A percentile compares a stretch with the other conserved stretches of the same genome.
These are phyloP conservation scores for Pythium biforme DNA, from an alignment of 352 stramenopile genomes.

Conservation along the genomic window DNA sequence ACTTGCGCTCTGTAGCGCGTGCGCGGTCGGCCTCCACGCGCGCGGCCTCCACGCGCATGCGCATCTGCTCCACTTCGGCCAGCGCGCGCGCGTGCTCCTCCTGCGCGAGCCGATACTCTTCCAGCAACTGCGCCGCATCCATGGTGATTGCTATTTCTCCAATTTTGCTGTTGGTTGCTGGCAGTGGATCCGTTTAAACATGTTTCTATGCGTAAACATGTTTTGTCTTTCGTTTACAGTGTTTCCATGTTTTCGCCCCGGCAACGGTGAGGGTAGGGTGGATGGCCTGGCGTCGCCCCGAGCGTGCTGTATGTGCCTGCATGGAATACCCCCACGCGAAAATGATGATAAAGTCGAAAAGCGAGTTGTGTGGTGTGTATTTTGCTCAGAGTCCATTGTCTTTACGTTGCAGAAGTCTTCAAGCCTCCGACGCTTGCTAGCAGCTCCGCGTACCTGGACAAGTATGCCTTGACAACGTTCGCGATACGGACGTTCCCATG, in stretches of 20 bases:
- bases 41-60: slow-evolving; percentile 24
- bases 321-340: too few species aligned
- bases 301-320: background rate
- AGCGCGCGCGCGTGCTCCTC: slow-evolving; percentile 44
- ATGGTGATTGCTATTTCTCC: slow-evolving; percentile 13
- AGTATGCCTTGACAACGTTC: slow-evolving; percentile 48
- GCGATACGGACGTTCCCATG: slow-evolving; percentile 45
- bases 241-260: too few species aligned
- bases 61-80: slow-evolving; percentile 23
- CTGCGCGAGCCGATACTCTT: slow-evolving; percentile 36
- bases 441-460: slow-evolving; percentile 46
- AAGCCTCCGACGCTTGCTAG: slow-evolving; percentile 15
- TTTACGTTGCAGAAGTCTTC: too few species aligned
- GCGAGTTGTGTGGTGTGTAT: background rate
- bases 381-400: too few species aligned
- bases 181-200: background rate
- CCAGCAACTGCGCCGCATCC: slow-evolving; percentile 24
- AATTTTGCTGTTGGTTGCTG: background rate
- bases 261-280: too few species aligned
- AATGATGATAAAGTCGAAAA: too few species aligned
- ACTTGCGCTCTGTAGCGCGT: slow-evolving; percentile 19
- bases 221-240: background rate
- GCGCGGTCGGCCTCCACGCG: slow-evolving; percentile 34
- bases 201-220: slow-evolving; percentile 1
- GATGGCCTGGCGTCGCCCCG: too few species aligned